A percentile compares a stretch with the other conserved stretches of the same genome.
phyloP scores from a whole-genome alignment of 2,329 filamentous ascomycete species.

The Magnaporthiopsis rhizophila region DNA sequence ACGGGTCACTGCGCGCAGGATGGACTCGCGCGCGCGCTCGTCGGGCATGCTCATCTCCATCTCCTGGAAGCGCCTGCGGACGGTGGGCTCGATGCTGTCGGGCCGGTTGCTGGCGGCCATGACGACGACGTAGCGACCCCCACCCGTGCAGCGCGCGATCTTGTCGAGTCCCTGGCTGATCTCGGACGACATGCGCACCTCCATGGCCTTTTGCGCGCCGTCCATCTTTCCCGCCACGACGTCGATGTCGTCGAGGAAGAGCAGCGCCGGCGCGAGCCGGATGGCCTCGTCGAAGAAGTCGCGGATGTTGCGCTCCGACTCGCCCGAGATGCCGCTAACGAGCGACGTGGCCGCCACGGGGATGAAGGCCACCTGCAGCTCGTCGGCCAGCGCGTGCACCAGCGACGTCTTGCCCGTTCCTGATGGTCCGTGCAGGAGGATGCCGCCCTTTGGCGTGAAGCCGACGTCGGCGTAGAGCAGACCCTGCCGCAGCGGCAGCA shows the following conservation, averaged over 20 bases:
- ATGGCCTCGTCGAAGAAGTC: slow-evolving; percentile 86
- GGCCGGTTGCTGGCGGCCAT: slow-evolving; percentile 86
- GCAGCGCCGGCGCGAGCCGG: slow-evolving; percentile 73
- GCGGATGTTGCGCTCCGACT: slow-evolving; percentile 78
- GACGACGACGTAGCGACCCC: slow-evolving; percentile 76
- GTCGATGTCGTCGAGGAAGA: slow-evolving; percentile 92
- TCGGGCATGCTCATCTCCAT: slow-evolving; percentile 83
- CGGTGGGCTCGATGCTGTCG: slow-evolving; percentile 72
- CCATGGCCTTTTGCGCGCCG: slow-evolving; percentile 78
- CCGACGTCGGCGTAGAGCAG: slow-evolving; percentile 57
- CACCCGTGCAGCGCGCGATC: slow-evolving; percentile 60
- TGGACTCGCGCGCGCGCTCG: slow-evolving; percentile 66
- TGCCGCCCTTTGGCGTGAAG: slow-evolving; percentile 63
- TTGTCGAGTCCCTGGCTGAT: slow-evolving; percentile 83
- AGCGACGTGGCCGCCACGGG: slow-evolving; percentile 75
- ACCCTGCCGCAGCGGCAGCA: slow-evolving; percentile 62
- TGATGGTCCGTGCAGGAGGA: slow-evolving; percentile 74
- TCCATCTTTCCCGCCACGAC: slow-evolving; percentile 83
- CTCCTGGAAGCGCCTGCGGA: slow-evolving; percentile 72
- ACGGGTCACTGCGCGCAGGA: slow-evolving; percentile 65
- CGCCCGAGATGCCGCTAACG: slow-evolving; percentile 80
- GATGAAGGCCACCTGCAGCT: slow-evolving; percentile 69
- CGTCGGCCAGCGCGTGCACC: slow-evolving; percentile 69
- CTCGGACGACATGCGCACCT: slow-evolving; percentile 77
- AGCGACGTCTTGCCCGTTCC: slow-evolving; percentile 85